These are phyloP conservation scores for Streptanthus diversifolius DNA, from an alignment of 345 rosid species.

Conservation along the genomic window DNA sequence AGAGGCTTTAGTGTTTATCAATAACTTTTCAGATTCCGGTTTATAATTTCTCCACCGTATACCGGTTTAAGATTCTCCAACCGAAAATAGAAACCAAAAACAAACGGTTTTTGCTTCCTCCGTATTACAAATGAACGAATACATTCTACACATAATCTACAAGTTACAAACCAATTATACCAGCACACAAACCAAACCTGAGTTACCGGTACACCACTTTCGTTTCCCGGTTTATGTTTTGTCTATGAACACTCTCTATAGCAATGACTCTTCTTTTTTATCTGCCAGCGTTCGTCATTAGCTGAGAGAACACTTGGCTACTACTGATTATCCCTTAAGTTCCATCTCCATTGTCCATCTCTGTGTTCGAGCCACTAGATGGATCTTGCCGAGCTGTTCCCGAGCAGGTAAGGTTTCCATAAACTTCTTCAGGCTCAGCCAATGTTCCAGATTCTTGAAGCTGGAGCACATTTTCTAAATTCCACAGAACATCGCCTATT, in stretches of 20 bases:
- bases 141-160: background rate
- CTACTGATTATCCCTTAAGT: conserved; percentile 55
- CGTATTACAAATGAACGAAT: background rate
- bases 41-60: background rate
- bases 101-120: background rate
- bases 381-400: conserved; percentile 27
- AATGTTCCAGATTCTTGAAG: conserved; percentile 64
- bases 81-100: background rate
- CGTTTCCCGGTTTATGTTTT: conserved; percentile 16
- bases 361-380: conserved; percentile 26
- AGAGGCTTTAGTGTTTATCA: conserved; percentile 28
- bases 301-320: conserved; percentile 80
- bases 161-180: conserved; percentile 15
- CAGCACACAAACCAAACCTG: conserved; percentile 20
- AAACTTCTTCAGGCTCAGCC: conserved; percentile 31
- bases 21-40: conserved; percentile 20
- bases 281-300: conserved; percentile 80
- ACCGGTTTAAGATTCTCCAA: background rate
- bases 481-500: conserved; percentile 95
- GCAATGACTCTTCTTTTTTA: background rate
- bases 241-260: background rate
- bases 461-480: conserved; percentile 72
- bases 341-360: conserved; percentile 39
- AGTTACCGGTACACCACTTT: conserved; percentile 20
- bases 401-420: background rate